Evolutionary conservation across 768 basidiomycete species (phyloP).

Genomic region (Cystofilobasidium capitatum): DNA sequence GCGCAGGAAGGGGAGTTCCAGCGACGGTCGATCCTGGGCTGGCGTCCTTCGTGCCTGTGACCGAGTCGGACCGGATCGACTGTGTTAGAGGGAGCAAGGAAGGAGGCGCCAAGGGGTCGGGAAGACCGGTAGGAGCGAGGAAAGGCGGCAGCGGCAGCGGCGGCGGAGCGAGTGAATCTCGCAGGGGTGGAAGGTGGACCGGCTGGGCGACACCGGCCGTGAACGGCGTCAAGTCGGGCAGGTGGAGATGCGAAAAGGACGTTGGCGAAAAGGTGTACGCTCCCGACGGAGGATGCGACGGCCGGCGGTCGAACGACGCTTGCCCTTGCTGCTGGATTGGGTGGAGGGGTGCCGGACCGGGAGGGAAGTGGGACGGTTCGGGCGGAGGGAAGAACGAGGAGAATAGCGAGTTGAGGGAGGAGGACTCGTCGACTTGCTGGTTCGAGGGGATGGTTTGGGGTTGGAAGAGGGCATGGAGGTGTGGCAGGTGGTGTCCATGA

Average conservation of each 20-base stretch:
- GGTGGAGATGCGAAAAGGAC: background rate
- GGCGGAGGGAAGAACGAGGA: background rate
- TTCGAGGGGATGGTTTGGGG: background rate
- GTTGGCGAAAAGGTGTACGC: conserved; percentile 4
- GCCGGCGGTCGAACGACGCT: background rate
- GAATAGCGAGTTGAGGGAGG: background rate
- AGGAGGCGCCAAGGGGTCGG: no score
- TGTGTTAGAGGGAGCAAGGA: no score
- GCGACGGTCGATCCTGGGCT: no score
- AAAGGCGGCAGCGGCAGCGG: no score
- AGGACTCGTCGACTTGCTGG: background rate
- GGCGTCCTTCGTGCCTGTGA: no score
- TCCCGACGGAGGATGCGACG: background rate
- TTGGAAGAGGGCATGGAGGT: background rate
- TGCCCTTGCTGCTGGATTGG: no score
- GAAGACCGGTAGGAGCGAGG: no score
- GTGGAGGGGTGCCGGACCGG: background rate
- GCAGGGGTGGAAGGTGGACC: background rate
- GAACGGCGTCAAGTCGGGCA: background rate
- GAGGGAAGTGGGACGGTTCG: background rate
- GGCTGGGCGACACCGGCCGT: background rate
- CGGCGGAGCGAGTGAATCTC: no score
- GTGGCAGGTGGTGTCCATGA: background rate
- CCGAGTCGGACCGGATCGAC: no score
- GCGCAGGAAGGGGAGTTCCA: no score